Percentiles rank a stretch among this genome's conserved stretches.
phyloP scores from a whole-genome alignment of 2,329 filamentous ascomycete genomes.

The Penicillium sp. region DNA sequence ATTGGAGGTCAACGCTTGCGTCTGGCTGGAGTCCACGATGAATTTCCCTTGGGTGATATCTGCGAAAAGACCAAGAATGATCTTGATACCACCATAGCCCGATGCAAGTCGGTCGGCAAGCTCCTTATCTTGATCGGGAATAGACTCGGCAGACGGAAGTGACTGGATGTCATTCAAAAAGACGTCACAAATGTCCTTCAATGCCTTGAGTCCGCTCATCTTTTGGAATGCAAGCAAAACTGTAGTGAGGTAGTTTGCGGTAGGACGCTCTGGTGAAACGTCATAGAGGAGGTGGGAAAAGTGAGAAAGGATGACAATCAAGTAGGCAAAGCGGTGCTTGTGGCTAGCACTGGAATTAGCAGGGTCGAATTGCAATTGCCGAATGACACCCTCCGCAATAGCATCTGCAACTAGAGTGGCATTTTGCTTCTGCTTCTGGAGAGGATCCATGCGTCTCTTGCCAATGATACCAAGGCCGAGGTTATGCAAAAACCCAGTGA shows the following conservation, averaged over 20 bases:
- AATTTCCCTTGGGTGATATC: slow-evolving; percentile 76
- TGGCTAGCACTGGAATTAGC: slow-evolving; percentile 51
- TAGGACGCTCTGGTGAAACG: slow-evolving; percentile 51
- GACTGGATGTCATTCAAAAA: slow-evolving; percentile 63
- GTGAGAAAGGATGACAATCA: slow-evolving; percentile 77
- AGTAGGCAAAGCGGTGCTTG: slow-evolving; percentile 72
- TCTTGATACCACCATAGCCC: slow-evolving; percentile 68
- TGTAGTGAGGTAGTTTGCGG: slow-evolving; percentile 61
- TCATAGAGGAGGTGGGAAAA: slow-evolving; percentile 80
- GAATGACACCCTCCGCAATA: slow-evolving; percentile 69
- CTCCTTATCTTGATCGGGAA: slow-evolving; percentile 40
- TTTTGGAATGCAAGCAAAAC: slow-evolving; percentile 87
- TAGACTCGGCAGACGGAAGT: slow-evolving; percentile 47
- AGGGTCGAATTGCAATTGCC: slow-evolving; percentile 61
- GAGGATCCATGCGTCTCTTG: slow-evolving; percentile 69
- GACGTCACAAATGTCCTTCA: slow-evolving; percentile 70
- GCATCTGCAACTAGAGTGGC: slow-evolving; percentile 64
- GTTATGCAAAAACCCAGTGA: slow-evolving; percentile 83
- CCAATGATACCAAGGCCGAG: slow-evolving; percentile 79
- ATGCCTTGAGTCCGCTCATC: slow-evolving; percentile 69
- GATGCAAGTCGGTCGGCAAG: slow-evolving; percentile 48
- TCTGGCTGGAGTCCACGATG: slow-evolving; percentile 73
- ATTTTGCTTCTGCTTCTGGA: slow-evolving; percentile 64
- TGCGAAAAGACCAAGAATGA: slow-evolving; percentile 79
- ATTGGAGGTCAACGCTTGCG: slow-evolving; percentile 54